A percentile compares a stretch with the other conserved stretches of the same genome.
Evolutionary conservation across 1,284 basidiomycete species (phyloP).

Genomic region (Trametes sp.): DNA sequence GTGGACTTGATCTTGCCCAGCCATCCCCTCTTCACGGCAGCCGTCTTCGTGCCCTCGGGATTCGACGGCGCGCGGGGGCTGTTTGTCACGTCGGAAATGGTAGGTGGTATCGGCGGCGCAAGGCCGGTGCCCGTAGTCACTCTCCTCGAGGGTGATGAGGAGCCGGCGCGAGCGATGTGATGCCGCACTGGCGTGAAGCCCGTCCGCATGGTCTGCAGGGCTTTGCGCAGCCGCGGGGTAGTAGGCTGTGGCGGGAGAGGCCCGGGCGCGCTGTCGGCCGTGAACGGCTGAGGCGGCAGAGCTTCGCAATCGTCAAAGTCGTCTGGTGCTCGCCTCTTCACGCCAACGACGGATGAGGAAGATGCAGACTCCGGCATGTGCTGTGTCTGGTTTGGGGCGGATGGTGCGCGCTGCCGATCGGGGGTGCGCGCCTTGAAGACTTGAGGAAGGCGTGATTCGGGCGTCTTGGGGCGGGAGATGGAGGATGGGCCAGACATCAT

Average conservation of each 20-base stretch:
- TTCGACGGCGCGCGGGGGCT: constrained; percentile 55
- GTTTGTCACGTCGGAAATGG: constrained; percentile 73
- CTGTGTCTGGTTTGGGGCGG: constrained; percentile 12
- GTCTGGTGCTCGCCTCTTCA: constrained; percentile 76
- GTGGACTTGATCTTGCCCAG: constrained; percentile 42
- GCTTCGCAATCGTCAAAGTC: constrained; percentile 67
- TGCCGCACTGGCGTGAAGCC: constrained; percentile 78
- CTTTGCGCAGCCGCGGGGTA: constrained; percentile 64
- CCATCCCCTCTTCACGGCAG: constrained; percentile 42
- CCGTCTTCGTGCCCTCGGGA: constrained; percentile 23
- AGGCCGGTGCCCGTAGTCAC: constrained; percentile 33
- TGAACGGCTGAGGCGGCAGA: constrained; percentile 68
- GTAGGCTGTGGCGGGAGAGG: constrained; percentile 53
- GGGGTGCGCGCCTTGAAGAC: constrained; percentile 60
- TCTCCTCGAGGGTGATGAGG: constrained; percentile 36
- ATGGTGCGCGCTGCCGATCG: constrained; percentile 42
- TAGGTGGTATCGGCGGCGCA: constrained; percentile 24
- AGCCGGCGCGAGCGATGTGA: constrained; percentile 47
- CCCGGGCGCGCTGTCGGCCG: constrained; percentile 55
- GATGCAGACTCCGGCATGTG: constrained; percentile 28
- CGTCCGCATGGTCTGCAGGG: constrained; percentile 61
- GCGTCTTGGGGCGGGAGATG: constrained; percentile 58
- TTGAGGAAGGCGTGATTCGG: constrained; percentile 51
- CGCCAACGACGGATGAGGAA: constrained; percentile 50
- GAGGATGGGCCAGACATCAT: constrained; percentile 54